Evolutionary conservation across 805 yeast species (phyloP).

Genomic region (Alloascoidea hylecoeti): DNA sequence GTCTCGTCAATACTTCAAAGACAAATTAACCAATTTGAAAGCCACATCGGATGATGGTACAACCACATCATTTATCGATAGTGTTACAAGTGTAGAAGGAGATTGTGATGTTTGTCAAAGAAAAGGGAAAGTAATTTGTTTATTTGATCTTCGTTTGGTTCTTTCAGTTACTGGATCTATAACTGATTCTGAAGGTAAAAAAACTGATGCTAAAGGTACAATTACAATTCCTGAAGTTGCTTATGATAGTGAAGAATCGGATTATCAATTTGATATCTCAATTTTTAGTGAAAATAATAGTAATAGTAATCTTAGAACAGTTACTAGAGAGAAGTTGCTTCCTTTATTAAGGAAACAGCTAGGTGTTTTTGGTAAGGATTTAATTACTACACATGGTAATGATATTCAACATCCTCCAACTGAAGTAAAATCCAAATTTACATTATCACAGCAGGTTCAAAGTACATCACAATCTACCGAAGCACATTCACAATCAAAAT

Average conservation of each 20-base stretch:
- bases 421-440: slow-evolving; percentile 42
- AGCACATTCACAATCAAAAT: slow-evolving; percentile 7
- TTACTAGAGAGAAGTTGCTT: slow-evolving; percentile 40
- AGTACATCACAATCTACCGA: slow-evolving; percentile 6
- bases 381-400: slow-evolving; percentile 62
- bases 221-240: slow-evolving; percentile 86
- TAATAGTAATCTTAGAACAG: slow-evolving; percentile 29
- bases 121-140: slow-evolving; percentile 88
- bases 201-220: slow-evolving; percentile 42
- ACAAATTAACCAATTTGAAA: slow-evolving; percentile 37
- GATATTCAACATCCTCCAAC: slow-evolving; percentile 77
- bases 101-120: slow-evolving; percentile 96
- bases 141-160: slow-evolving; percentile 68
- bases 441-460: slow-evolving; percentile 32
- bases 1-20: slow-evolving; percentile 66
- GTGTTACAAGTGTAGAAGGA: slow-evolving; percentile 62
- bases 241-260: slow-evolving; percentile 78
- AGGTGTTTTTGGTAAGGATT: slow-evolving; percentile 58
- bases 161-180: slow-evolving; percentile 38
- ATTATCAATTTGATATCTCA: slow-evolving; percentile 71
- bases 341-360: slow-evolving; percentile 57
- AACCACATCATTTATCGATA: slow-evolving; percentile 20
- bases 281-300: slow-evolving; percentile 36
- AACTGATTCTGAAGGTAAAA: slow-evolving; percentile 16
- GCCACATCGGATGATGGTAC: slow-evolving; percentile 19